Evolutionary conservation across 2,329 filamentous ascomycete genomes (phyloP).

Genomic region (Passalora sequoiae): DNA sequence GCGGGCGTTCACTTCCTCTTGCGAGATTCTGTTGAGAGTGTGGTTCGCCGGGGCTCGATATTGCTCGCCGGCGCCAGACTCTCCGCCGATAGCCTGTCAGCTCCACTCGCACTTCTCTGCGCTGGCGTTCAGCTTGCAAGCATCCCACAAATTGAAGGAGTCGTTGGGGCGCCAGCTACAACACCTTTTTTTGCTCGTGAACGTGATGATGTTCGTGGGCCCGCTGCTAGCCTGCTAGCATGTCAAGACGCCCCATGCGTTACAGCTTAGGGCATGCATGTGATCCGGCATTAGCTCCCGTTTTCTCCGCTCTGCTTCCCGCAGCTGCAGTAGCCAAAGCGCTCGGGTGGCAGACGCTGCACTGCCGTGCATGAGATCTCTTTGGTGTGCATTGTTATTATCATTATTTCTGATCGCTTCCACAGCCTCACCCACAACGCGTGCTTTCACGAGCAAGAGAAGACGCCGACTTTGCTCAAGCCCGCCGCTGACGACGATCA

Average conservation of each 20-base stretch:
- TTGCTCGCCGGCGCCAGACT: conserved; percentile 14
- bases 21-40: conserved; percentile 12
- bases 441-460: too few species aligned
- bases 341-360: conserved; percentile 3
- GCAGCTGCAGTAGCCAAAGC: conserved; percentile 5
- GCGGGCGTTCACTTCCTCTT: conserved; percentile 13
- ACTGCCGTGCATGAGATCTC: conserved; percentile 8
- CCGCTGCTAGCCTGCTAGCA: neutral
- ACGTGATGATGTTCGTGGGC: neutral
- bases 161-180: conserved; percentile 4
- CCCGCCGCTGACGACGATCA: too few species aligned
- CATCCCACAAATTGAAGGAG: neutral
- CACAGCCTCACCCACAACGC: too few species aligned
- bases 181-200: neutral
- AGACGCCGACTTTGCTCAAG: too few species aligned
- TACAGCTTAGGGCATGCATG: conserved; percentile 12
- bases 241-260: conserved; percentile 6
- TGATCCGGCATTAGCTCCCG: conserved; percentile 10
- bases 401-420: too few species aligned
- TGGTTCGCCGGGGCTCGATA: conserved; percentile 8
- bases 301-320: conserved; percentile 6
- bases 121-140: conserved; percentile 4
- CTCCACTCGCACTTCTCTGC: conserved; percentile 6
- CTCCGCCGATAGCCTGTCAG: too few species aligned
- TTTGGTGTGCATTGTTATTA: neutral